A percentile compares a stretch with the other conserved stretches of the same genome.
phyloP scores from a whole-genome alignment of 192 early-diverging fungal genomes.

The Rhizophagus sp. region DNA sequence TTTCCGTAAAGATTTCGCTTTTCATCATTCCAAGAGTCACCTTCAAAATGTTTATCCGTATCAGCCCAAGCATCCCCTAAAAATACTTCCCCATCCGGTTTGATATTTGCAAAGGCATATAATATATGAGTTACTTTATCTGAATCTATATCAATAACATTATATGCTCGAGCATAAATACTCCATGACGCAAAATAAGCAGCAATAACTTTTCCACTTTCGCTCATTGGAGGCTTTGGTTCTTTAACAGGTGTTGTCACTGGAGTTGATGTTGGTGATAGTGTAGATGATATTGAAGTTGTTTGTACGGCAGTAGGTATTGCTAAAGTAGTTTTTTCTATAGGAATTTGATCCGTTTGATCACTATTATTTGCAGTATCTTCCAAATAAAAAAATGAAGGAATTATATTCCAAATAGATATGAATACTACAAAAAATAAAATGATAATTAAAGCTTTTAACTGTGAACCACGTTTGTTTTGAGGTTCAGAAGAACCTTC shows the following conservation, averaged over 20 bases:
- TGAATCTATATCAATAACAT: constrained; percentile 62
- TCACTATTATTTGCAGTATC: neutral
- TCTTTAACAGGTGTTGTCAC: neutral
- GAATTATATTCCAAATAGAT: neutral
- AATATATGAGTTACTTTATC: constrained; percentile 73
- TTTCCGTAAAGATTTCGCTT: constrained; percentile 57
- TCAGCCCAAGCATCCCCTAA: constrained; percentile 80
- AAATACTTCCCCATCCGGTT: constrained; percentile 62
- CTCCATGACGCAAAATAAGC: constrained; percentile 55
- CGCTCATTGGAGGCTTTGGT: neutral
- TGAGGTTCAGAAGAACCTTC: neutral
- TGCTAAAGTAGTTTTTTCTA: neutral
- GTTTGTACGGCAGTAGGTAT: neutral
- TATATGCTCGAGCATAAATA: constrained; percentile 71
- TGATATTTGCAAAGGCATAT: constrained; percentile 78
- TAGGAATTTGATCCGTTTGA: neutral
- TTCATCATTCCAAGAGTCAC: constrained; percentile 59
- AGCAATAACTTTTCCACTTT: neutral
- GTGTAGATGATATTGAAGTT: neutral
- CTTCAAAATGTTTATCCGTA: constrained; percentile 63
- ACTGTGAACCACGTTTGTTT: neutral
- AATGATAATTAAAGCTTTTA: neutral
- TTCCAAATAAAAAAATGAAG: neutral
- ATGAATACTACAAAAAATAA: neutral
- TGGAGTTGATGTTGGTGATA: neutral